phyloP scores from a whole-genome alignment of 495 filamentous ascomycete genomes.

The Tuber umbilicatum region DNA sequence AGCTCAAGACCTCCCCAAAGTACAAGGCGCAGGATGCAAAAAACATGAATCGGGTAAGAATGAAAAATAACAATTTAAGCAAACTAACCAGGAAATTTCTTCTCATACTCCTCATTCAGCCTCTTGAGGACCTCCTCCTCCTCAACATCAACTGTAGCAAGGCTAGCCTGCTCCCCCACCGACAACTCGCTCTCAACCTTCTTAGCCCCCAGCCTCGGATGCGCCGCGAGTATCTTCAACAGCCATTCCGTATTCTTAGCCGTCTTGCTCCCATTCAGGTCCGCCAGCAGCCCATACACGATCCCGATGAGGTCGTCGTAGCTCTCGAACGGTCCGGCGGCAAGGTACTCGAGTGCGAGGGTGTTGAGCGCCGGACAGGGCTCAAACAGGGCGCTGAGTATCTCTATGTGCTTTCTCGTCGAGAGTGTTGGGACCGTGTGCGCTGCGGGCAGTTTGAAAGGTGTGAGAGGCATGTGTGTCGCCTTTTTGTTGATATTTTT shows the following conservation, averaged over 20 bases:
- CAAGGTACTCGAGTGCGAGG: conserved; percentile 61
- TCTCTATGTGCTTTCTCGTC: conserved; percentile 51
- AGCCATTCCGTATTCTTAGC: conserved; percentile 54
- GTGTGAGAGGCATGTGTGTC: conserved; percentile 7
- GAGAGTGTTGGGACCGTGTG: conserved; percentile 52
- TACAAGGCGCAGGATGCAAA: not conserved
- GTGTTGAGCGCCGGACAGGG: conserved; percentile 67
- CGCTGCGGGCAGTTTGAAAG: conserved; percentile 44
- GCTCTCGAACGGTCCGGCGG: conserved; percentile 55
- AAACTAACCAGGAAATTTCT: conserved; percentile 57
- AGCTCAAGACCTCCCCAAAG: not conserved
- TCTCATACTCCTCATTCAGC: conserved; percentile 79
- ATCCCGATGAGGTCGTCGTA: conserved; percentile 57
- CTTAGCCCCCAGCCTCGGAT: conserved; percentile 78
- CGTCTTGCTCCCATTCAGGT: conserved; percentile 49
- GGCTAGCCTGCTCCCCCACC: conserved; percentile 68
- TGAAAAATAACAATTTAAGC: conserved; percentile 14
- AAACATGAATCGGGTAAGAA: conserved; percentile 8
- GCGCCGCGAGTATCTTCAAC: conserved; percentile 69
- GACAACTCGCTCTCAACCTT: conserved; percentile 71
- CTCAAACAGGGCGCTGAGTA: conserved; percentile 84
- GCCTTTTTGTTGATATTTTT: not conserved
- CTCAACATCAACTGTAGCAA: conserved; percentile 51
- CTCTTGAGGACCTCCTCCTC: conserved; percentile 54
- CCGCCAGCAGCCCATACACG: conserved; percentile 53